phyloP scores from a whole-genome alignment of 805 yeast species.

The Candida glaebosa region DNA sequence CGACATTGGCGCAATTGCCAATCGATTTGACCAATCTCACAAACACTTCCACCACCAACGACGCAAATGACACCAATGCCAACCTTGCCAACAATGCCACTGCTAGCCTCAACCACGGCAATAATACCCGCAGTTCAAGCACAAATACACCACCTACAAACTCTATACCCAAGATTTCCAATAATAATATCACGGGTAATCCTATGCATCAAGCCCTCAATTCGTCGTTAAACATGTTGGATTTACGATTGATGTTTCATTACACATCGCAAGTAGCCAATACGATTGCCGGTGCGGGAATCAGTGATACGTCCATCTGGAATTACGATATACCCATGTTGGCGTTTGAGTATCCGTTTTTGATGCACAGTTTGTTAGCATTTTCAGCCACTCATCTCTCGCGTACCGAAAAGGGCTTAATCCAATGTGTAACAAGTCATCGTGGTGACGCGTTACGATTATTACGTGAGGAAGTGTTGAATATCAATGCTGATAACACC shows the following conservation, averaged over 20 bases:
- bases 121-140: not conserved
- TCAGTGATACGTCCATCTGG: conserved; percentile 85
- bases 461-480: conserved; percentile 79
- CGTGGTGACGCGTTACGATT: conserved; percentile 81
- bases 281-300: conserved; percentile 88
- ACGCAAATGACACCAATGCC: not conserved
- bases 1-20: conserved; percentile 42
- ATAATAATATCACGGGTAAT: conserved; percentile 16
- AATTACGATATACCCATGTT: conserved; percentile 80
- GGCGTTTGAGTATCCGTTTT: conserved; percentile 82
- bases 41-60: conserved; percentile 15
- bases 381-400: conserved; percentile 91
- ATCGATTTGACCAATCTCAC: conserved; percentile 36
- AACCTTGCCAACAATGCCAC: conserved; percentile 4
- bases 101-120: not conserved
- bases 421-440: conserved; percentile 79
- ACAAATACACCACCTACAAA: not conserved
- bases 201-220: conserved; percentile 9
- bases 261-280: conserved; percentile 81
- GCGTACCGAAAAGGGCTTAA: conserved; percentile 69
- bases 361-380: conserved; percentile 89
- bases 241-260: conserved; percentile 80
- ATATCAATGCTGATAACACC: conserved; percentile 78
- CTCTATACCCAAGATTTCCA: conserved; percentile 17
- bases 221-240: conserved; percentile 57